A percentile compares a stretch with the other conserved stretches of the same genome.
Evolutionary conservation across 306 rosid genomes (phyloP).

Genomic region (Fragaria iinumae): DNA sequence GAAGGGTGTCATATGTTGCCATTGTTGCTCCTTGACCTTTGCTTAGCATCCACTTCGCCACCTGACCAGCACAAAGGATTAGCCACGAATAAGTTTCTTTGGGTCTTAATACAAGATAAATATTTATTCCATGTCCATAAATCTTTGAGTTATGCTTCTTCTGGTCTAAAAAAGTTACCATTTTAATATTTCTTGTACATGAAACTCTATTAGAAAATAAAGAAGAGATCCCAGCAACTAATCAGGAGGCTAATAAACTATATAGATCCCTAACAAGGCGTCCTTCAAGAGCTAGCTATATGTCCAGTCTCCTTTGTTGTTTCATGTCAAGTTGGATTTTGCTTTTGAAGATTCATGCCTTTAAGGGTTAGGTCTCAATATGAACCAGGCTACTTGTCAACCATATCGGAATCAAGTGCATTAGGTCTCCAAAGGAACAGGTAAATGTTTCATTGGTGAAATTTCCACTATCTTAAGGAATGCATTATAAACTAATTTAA

Average conservation of each 20-base stretch:
- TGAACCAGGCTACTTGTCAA: background rate
- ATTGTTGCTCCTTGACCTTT: conserved; percentile 93
- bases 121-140: background rate
- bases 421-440: background rate
- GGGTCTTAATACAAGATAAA: background rate
- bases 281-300: background rate
- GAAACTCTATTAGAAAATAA: background rate
- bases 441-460: background rate
- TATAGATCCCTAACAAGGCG: background rate
- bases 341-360: too few species aligned
- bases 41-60: conserved; percentile 98
- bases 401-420: background rate
- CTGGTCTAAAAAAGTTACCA: background rate
- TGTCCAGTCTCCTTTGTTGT: background rate
- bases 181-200: background rate
- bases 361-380: background rate
- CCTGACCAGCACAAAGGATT: conserved; percentile 41
- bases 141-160: background rate
- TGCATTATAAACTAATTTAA: background rate
- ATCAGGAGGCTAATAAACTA: background rate
- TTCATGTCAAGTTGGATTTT: background rate
- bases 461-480: background rate
- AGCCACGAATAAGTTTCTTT: conserved; percentile 4
- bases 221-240: background rate
- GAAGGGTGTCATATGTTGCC: conserved; percentile 89